Percentiles rank a stretch among this genome's conserved stretches.
Evolutionary conservation across 75 land plant genomes (phyloP).

Genomic region (Cunninghamia lanceolata): DNA sequence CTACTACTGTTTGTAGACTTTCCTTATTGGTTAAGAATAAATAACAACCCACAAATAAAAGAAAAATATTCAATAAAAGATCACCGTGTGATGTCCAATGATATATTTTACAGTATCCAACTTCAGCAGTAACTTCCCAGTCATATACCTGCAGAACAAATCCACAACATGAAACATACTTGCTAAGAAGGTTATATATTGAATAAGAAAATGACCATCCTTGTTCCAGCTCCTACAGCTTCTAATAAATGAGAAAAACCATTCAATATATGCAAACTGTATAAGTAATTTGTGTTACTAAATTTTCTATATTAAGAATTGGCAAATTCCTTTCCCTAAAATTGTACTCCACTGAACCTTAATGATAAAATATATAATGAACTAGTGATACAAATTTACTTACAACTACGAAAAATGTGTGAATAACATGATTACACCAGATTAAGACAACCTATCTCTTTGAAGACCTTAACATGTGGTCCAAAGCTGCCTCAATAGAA

Average conservation of each 20-base stretch:
- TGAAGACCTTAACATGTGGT: background rate
- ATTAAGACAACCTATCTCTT: background rate
- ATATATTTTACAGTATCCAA: constrained; percentile 84
- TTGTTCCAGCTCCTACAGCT: background rate
- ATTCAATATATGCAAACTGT: background rate
- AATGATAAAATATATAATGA: background rate
- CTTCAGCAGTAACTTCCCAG: constrained; percentile 88
- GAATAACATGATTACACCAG: background rate
- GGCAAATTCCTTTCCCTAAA: background rate
- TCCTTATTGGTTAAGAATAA: background rate
- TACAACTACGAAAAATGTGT: background rate
- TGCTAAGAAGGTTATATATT: background rate
- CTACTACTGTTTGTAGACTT: background rate
- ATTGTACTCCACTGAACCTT: too few relatives aligned
- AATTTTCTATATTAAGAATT: background rate
- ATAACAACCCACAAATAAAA: background rate
- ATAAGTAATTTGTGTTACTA: background rate
- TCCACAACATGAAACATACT: background rate
- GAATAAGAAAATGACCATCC: background rate
- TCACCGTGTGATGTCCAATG: constrained; percentile 83
- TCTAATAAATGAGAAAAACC: background rate
- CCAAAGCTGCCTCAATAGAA: too few relatives aligned
- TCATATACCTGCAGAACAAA: constrained; percentile 66
- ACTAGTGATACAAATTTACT: background rate
- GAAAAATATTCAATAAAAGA: background rate